These are phyloP conservation scores for Naganishia albida DNA, from an alignment of 1,284 basidiomycete species.

Conservation along the genomic window DNA sequence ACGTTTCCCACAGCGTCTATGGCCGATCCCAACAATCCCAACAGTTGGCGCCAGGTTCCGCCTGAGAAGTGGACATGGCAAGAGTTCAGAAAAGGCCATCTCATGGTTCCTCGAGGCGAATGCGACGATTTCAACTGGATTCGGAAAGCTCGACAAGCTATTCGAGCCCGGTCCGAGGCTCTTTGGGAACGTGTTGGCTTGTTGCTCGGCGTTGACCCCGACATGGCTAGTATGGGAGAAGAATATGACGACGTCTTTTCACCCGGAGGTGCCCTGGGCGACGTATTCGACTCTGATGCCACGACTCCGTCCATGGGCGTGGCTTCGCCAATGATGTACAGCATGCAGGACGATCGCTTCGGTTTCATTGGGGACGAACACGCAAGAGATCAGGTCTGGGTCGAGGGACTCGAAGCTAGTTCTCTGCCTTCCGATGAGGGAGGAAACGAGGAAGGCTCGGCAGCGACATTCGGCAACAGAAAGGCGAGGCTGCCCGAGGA, in stretches of 20 bases:
- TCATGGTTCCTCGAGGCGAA: constrained; percentile 43
- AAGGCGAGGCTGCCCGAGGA: background rate
- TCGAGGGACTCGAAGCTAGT: constrained; percentile 46
- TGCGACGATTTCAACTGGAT: constrained; percentile 52
- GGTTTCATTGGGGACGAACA: constrained; percentile 26
- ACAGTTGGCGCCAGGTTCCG: constrained; percentile 42
- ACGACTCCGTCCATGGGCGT: constrained; percentile 19
- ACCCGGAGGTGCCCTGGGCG: constrained; percentile 47
- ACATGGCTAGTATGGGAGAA: constrained; percentile 50
- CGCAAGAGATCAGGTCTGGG: constrained; percentile 43
- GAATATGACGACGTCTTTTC: constrained; percentile 44
- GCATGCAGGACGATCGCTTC: constrained; percentile 21
- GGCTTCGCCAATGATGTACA: constrained; percentile 15
- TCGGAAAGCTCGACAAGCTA: constrained; percentile 44
- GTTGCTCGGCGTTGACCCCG: constrained; percentile 51
- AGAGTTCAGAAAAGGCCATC: constrained; percentile 45
- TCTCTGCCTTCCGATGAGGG: constrained; percentile 35
- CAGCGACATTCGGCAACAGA: constrained; percentile 6
- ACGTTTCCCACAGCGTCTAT: constrained; percentile 42
- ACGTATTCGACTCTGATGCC: constrained; percentile 35
- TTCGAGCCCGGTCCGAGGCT: constrained; percentile 43
- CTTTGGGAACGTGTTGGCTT: constrained; percentile 52
- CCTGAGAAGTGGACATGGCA: constrained; percentile 50
- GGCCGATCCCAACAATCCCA: constrained; percentile 11
- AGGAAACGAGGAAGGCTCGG: constrained; percentile 13